Percentiles rank a stretch among this genome's conserved stretches.
Evolutionary conservation across 176 grass and related monocot species (phyloP).

Genomic region (Oryza coarctata): DNA sequence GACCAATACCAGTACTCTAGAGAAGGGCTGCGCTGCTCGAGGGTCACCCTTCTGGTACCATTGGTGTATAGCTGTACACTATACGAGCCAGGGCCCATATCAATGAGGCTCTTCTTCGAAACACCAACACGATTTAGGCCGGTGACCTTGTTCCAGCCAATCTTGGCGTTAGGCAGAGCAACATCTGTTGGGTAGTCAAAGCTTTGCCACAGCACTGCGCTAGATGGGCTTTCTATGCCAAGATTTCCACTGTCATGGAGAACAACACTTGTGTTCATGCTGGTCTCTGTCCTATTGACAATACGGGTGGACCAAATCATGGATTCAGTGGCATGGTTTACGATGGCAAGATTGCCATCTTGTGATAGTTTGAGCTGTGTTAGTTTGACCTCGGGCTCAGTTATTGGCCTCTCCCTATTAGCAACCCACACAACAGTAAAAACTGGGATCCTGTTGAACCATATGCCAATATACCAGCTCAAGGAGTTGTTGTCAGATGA

Average conservation of each 20-base stretch:
- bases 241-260: constrained; percentile 41
- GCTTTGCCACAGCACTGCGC: constrained; percentile 44
- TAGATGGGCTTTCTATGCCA: constrained; percentile 10
- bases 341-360: constrained; percentile 35
- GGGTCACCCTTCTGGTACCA: background rate
- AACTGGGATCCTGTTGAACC: no score
- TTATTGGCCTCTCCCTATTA: background rate
- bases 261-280: background rate
- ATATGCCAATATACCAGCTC: no score
- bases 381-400: constrained; percentile 10
- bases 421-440: no score
- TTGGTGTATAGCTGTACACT: constrained; percentile 23
- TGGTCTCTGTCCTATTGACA: background rate
- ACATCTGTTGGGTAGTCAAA: constrained; percentile 50
- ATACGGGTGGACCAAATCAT: constrained; percentile 31
- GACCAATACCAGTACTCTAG: background rate
- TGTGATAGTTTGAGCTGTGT: constrained; percentile 35
- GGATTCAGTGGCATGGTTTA: background rate
- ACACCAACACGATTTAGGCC: constrained; percentile 18
- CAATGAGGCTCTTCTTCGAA: constrained; percentile 32
- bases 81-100: constrained; percentile 35
- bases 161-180: constrained; percentile 28
- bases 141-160: constrained; percentile 47
- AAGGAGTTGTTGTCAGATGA: no score
- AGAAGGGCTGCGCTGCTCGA: constrained; percentile 6